Evolutionary conservation across 108 stramenopile species (phyloP), one percentile per base, ranked within the genome.

Genomic region (Parmales sp.): DNA sequence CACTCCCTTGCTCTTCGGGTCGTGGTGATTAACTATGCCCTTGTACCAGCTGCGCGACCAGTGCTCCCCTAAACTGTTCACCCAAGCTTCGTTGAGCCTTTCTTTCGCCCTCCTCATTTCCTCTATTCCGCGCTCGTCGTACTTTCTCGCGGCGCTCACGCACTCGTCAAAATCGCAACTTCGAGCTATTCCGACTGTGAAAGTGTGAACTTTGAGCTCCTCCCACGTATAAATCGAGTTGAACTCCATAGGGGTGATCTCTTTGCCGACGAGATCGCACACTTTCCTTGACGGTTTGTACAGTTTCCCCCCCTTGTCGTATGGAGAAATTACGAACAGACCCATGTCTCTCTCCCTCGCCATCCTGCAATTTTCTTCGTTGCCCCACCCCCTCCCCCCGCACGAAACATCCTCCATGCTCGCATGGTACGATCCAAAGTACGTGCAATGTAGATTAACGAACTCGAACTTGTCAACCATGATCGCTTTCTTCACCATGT

Each of bases 291-390:
- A 72, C 25, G 88, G 88, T 46, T 76, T 72, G 67, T 83, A 86
- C 0, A 89, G 46, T 66, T 76, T 82, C 13, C 88, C 88, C 7
- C 87, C 89, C 71, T 90, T 90, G 69, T 90, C 89, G 69, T 80
- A 72, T 18, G 89, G 86, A 9, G 77, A 79, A 37, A 90, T 90
- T 26, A 81, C 69, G 51, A 90, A 89, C 11, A 89, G 83, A 23
- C 89, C 89, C 89, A 87, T 90, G 67, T 88, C 87, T 66, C 80
- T 51, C 69, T 83, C 78, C 25, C 79, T 64, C 26, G 86, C 86
- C 38, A 77, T 65, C 41, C 78, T 71, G 39, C 85, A 74, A 39
- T 51, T 65, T 28, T 66, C 71, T 23, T 25, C 48, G 65, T 85
- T 87, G 2, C 86, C 86, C 37, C 78, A 76, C 2, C 83, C 86